Evolutionary conservation across 495 filamentous ascomycete genomes (phyloP).

Genomic region (Opeltia flavorubescens): DNA sequence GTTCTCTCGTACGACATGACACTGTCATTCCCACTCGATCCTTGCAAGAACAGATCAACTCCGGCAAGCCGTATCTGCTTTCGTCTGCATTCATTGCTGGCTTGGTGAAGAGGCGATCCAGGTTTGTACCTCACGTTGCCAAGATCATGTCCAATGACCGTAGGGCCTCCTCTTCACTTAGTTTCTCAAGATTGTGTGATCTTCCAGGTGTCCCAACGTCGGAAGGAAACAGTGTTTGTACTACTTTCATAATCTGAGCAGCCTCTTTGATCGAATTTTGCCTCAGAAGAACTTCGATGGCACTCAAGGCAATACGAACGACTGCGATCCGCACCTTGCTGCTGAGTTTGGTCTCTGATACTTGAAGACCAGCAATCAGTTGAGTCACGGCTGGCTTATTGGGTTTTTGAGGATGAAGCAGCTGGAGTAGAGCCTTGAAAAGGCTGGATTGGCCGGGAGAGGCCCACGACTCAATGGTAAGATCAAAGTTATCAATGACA

Average conservation of each 20-base stretch:
- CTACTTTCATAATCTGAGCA: background rate
- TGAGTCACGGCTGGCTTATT: background rate
- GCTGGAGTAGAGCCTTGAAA: background rate
- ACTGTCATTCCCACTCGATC: too few relatives aligned
- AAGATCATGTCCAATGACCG: background rate
- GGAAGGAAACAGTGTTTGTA: background rate
- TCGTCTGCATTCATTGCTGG: background rate
- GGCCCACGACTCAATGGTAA: background rate
- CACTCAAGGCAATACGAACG: conserved; percentile 2
- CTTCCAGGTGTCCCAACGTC: background rate
- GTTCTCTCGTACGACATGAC: too few relatives aligned
- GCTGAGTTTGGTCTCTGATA: background rate
- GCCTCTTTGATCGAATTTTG: conserved; percentile 2
- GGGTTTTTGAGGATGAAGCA: background rate
- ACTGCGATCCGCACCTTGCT: background rate
- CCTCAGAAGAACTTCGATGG: conserved; percentile 3
- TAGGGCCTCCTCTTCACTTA: background rate
- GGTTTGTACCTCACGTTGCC: background rate
- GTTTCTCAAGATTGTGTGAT: background rate
- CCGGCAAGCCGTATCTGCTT: too few relatives aligned
- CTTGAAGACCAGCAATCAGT: background rate
- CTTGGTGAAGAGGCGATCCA: background rate
- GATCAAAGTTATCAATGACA: background rate
- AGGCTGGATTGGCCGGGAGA: background rate
- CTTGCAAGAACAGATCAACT: too few relatives aligned